phyloP scores from a whole-genome alignment of 306 rosid genomes.

The Acacia confusa region DNA sequence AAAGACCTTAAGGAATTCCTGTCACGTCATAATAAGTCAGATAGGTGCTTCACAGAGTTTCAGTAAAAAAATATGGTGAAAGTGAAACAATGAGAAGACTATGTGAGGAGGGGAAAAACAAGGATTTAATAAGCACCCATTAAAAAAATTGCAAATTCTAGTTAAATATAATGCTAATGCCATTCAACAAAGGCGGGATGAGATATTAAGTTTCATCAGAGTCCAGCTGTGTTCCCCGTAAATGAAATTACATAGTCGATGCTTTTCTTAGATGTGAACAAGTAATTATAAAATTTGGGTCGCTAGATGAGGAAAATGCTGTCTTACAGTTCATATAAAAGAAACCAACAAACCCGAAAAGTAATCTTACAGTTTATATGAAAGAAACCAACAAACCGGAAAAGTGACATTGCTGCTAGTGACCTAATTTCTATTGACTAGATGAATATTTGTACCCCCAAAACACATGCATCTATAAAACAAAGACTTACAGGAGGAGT shows the following conservation, averaged over 20 bases:
- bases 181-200: neutral
- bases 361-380: neutral
- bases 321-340: conserved; percentile 10
- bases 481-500: conserved; percentile 81
- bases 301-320: neutral
- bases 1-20: neutral
- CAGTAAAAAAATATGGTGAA: neutral
- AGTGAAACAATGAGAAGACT: neutral
- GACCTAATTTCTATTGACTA: neutral
- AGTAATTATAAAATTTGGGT: neutral
- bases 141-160: neutral
- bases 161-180: neutral
- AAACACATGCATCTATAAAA: conserved; percentile 5
- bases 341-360: conserved; percentile 1
- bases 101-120: neutral
- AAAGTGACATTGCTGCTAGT: neutral
- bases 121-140: neutral
- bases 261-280: conserved; percentile 18
- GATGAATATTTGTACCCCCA: neutral
- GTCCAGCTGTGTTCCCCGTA: neutral
- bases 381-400: conserved; percentile 12
- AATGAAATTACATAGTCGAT: neutral
- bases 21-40: neutral
- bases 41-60: neutral
- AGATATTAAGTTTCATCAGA: conserved; percentile 3